These are phyloP conservation scores for Epichloe gansuensis DNA, from an alignment of 2,329 filamentous ascomycete genomes.

Conservation along the genomic window DNA sequence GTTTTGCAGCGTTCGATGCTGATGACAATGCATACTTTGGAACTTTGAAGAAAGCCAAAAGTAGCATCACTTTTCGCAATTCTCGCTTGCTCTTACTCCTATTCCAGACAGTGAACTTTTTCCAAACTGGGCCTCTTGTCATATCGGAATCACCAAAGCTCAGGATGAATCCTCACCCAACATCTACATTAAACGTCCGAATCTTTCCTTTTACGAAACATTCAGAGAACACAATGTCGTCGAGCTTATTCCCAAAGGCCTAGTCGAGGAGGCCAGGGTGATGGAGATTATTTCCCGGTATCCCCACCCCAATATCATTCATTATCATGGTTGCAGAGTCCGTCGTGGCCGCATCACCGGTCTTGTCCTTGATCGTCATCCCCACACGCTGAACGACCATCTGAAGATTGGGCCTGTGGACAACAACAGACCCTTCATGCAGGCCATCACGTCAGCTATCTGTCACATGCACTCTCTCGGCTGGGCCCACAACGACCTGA, in stretches of 20 bases:
- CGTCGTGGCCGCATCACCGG: slow-evolving; percentile 13
- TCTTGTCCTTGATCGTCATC: slow-evolving; percentile 13
- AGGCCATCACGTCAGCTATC: slow-evolving; percentile 2
- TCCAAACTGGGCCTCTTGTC: too few relatives aligned
- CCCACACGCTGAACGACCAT: slow-evolving; percentile 8
- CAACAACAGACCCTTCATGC: slow-evolving; percentile 4
- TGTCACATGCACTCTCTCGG: slow-evolving; percentile 10
- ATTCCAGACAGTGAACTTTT: too few relatives aligned
- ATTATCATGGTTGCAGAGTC: slow-evolving; percentile 17
- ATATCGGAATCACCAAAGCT: too few relatives aligned
- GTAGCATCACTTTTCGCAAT: too few relatives aligned
- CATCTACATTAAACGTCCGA: too few relatives aligned
- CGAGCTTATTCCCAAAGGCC: neutral
- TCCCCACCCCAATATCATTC: slow-evolving; percentile 17
- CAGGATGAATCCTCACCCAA: too few relatives aligned
- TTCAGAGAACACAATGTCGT: too few relatives aligned
- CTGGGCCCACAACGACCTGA: slow-evolving; percentile 12
- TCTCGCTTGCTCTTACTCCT: too few relatives aligned
- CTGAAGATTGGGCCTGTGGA: slow-evolving; percentile 6
- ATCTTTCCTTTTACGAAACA: too few relatives aligned
- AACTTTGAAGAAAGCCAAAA: too few relatives aligned
- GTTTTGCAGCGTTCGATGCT: too few relatives aligned
- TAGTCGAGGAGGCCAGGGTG: slow-evolving; percentile 10
- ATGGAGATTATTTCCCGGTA: slow-evolving; percentile 10
- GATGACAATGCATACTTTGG: too few relatives aligned